These are phyloP conservation scores for Suillus luteus DNA, from an alignment of 768 basidiomycete genomes.

Conservation along the genomic window DNA sequence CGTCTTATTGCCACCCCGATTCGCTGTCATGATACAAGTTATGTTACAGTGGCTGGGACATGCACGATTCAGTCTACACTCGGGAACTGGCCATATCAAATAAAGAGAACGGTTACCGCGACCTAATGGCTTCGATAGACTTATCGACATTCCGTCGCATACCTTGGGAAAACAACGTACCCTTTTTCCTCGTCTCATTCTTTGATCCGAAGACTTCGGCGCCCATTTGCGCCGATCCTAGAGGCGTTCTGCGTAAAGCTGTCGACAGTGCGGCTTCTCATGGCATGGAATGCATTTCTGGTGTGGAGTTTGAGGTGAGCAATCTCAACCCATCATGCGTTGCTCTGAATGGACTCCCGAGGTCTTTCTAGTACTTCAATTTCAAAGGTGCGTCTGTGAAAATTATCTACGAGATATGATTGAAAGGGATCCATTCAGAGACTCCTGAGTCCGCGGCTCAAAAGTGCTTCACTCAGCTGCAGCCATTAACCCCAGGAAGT, in stretches of 20 bases:
- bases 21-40: constrained; percentile 8
- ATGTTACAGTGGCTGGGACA: constrained; percentile 35
- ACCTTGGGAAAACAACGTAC: constrained; percentile 88
- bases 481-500: constrained; percentile 93
- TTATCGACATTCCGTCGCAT: constrained; percentile 85
- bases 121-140: constrained; percentile 85
- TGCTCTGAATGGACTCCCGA: constrained; percentile 13
- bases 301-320: constrained; percentile 90
- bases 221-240: constrained; percentile 81
- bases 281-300: constrained; percentile 73
- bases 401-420: neutral
- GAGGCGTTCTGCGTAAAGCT: constrained; percentile 65
- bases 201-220: constrained; percentile 81
- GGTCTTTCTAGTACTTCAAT: constrained; percentile 70
- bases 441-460: constrained; percentile 73
- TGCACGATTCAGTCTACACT: constrained; percentile 53
- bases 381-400: constrained; percentile 66
- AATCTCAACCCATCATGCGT: neutral
- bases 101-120: constrained; percentile 88
- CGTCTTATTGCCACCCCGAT: constrained; percentile 29
- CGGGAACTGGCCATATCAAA: constrained; percentile 90
- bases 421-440: constrained; percentile 48
- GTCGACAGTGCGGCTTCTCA: constrained; percentile 25
- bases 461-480: constrained; percentile 75
- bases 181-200: constrained; percentile 93